A percentile compares a stretch with the other conserved stretches of the same genome.
Conservation (phyloP, 148 eudicot genomes). For the Nyssa sinensis region DNA sequence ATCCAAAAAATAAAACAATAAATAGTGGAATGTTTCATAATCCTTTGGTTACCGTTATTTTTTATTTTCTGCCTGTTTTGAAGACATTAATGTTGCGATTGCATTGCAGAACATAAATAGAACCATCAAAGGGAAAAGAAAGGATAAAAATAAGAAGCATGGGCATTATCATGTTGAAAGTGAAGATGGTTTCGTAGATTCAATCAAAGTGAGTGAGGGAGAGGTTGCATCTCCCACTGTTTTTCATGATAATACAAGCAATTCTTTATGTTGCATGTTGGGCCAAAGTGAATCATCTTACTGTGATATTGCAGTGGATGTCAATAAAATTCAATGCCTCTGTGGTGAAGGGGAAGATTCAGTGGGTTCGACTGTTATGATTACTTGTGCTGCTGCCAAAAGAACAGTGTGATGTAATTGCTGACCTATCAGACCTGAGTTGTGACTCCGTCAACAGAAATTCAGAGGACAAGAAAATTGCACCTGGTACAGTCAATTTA, state of each 20-base stretch:
- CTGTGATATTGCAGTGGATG: conserved; percentile 23
- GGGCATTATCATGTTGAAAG: conserved; percentile 22
- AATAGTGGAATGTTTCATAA: too few relatives aligned
- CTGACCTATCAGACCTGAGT: conserved; percentile 3
- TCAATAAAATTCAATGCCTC: conserved; percentile 14
- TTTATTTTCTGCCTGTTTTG: not conserved
- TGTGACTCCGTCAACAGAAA: conserved; percentile 3
- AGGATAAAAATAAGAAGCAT: conserved; percentile 28
- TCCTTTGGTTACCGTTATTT: not conserved
- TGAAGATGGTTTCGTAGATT: conserved; percentile 31
- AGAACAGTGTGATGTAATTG: conserved; percentile 14
- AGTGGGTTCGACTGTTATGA: conserved; percentile 17
- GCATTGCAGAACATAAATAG: conserved; percentile 43
- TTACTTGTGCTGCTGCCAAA: conserved; percentile 20
- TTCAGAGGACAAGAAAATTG: conserved; percentile 10
- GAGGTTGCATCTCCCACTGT: conserved; percentile 26
- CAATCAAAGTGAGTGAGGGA: conserved; percentile 26
- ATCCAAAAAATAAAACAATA: too few relatives aligned
- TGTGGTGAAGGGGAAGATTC: conserved; percentile 24
- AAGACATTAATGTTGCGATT: not conserved
- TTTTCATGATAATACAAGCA: conserved; percentile 26
- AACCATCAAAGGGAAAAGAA: conserved; percentile 42
- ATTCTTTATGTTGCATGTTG: conserved; percentile 20
- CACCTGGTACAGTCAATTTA: conserved; percentile 7
- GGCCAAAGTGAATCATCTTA: conserved; percentile 35